Base-by-base conservation (phyloP, 768 basidiomycete species). In the Termitomyces sp. region DNA sequence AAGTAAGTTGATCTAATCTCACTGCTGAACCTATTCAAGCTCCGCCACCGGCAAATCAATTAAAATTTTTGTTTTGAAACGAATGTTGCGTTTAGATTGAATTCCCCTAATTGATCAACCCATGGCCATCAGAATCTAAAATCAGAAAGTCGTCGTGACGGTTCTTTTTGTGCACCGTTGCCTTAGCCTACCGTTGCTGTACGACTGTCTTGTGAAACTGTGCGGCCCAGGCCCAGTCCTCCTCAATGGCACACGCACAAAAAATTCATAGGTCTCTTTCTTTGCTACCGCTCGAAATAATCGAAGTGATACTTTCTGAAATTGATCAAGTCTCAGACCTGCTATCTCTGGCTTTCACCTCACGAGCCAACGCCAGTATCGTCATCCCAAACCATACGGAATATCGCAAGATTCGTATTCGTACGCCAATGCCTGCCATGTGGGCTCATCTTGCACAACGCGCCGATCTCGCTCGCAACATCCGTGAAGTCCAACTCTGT, bases 381-480 rank as follows among this genome's bases (percentile, higher is more conserved):
- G 74, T 79, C 45, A 76, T 81, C 46, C 83, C 83, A 33, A 66
- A 74, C n/a, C 82, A 84, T 58, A 80, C 74, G 22, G 75, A 83
- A 63, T 83, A 84, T 69, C 79, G 83, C 54, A 71, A 79, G 57
- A 70, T 84, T 61, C 78, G 79, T 33, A 71, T 79, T n/a, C 74
- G 79, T 8, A 72, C 76, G 36, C 70, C 75, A 2, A 66, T 72
- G 50, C 76, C 78, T 15, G 68, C 70, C 20, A 69, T 83, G 65
- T 84, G 82, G 81, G 78, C 77, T 0, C 82, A 83, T 65, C 77
- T 84, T n/a, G 79, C 81, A 18, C 71, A 73, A 51, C 76, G 81
- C 28, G 70, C 76, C n/a, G 81, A 83, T 67, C 74, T 83, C 7
- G 71, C 81, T 46, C 73, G 80, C 45, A 79, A 79, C 61, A 73